phyloP scores from a whole-genome alignment of 495 filamentous ascomycete species.

The Tuber umbilicatum region DNA sequence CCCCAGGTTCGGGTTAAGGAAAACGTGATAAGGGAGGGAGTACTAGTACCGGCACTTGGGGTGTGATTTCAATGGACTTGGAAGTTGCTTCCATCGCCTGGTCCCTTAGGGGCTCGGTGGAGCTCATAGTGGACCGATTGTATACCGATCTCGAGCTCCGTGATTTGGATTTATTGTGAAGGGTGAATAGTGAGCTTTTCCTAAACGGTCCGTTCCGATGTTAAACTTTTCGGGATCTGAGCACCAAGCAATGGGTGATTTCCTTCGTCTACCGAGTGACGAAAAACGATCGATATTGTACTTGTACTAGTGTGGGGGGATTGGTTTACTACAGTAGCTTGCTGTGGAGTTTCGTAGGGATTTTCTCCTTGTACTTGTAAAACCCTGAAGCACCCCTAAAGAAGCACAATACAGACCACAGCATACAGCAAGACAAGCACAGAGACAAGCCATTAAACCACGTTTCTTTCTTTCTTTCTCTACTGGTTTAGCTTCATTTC shows the following conservation, averaged over 20 bases:
- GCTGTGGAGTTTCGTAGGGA: too few relatives aligned
- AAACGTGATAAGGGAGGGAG: not conserved
- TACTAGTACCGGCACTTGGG: not conserved
- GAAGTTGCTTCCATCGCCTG: not conserved
- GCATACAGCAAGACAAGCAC: too few relatives aligned
- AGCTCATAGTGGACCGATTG: not conserved
- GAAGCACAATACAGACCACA: too few relatives aligned
- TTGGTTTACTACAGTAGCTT: too few relatives aligned
- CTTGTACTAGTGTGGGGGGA: not conserved
- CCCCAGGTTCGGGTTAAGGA: not conserved
- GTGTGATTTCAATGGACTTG: not conserved
- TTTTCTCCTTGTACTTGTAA: too few relatives aligned
- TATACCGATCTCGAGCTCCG: too few relatives aligned
- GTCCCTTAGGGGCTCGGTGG: not conserved
- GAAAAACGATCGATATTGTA: not conserved
- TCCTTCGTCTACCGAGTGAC: not conserved
- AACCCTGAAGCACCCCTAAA: too few relatives aligned
- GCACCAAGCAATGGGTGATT: not conserved
- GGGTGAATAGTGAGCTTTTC: not conserved
- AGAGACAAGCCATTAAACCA: too few relatives aligned
- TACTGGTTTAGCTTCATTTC: too few relatives aligned
- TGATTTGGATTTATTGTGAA: not conserved
- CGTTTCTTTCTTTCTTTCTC: too few relatives aligned
- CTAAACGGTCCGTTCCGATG: not conserved
- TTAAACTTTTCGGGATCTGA: not conserved